Conservation (phyloP, 495 filamentous ascomycete genomes). For the Amniculicola lignicola region DNA sequence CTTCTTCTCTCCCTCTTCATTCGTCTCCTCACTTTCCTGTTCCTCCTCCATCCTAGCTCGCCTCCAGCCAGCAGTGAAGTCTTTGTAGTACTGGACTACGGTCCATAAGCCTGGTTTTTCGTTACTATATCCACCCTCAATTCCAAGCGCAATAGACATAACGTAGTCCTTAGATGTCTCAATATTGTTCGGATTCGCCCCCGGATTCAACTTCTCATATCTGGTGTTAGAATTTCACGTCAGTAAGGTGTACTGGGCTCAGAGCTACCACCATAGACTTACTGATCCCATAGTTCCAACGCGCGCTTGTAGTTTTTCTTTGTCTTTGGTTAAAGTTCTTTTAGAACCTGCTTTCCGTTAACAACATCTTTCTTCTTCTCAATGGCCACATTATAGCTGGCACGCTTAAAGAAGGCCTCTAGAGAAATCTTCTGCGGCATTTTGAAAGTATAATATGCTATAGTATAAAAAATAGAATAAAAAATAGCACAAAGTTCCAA, state of each 20-base stretch:
- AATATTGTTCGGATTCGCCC: slow-evolving; percentile 5
- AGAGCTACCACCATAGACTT: slow-evolving; percentile 5
- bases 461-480: slow-evolving; percentile 4
- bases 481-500: slow-evolving; percentile 1
- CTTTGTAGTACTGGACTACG: too few species aligned
- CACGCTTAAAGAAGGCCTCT: slow-evolving; percentile 6
- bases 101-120: too few species aligned
- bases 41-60: too few species aligned
- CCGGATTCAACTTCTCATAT: slow-evolving; percentile 12
- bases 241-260: slow-evolving; percentile 2
- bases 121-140: too few species aligned
- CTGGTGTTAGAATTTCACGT: slow-evolving; percentile 12
- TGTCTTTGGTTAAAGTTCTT: not conserved
- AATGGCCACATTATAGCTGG: not conserved
- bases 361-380: too few species aligned
- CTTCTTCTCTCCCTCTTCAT: slow-evolving; percentile 7
- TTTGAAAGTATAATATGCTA: not conserved
- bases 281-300: slow-evolving; percentile 5
- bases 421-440: slow-evolving; percentile 13
- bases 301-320: slow-evolving; percentile 1
- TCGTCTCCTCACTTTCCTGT: slow-evolving; percentile 7
- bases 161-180: slow-evolving; percentile 8
- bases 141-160: slow-evolving; percentile 6
- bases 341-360: too few species aligned
- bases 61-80: too few species aligned